A percentile compares a stretch with the other conserved stretches of the same genome.
phyloP scores from a whole-genome alignment of 768 basidiomycete genomes.

The Suillus fuscotomentosus region DNA sequence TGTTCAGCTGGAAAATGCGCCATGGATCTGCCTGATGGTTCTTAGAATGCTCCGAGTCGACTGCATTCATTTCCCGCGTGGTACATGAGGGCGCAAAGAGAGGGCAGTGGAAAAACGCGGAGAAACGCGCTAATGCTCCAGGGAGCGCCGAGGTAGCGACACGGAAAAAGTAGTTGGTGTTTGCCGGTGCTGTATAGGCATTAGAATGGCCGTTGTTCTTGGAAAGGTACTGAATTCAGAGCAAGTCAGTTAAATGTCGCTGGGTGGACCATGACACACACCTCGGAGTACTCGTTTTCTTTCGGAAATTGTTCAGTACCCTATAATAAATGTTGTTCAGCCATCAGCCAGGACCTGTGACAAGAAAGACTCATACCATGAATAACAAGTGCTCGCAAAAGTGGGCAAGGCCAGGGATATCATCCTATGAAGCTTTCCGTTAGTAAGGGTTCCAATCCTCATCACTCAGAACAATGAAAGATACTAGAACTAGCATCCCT shows the following conservation, averaged over 20 bases:
- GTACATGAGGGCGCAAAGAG: conserved; percentile 86
- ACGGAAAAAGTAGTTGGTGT: conserved; percentile 87
- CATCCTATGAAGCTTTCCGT: conserved; percentile 45
- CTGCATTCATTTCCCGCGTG: conserved; percentile 87
- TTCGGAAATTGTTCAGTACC: conserved; percentile 81
- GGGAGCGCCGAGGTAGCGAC: conserved; percentile 62
- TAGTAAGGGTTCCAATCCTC: not conserved
- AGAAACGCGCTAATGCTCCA: conserved; percentile 73
- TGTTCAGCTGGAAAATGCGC: conserved; percentile 95
- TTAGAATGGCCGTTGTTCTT: conserved; percentile 89
- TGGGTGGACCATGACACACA: conserved; percentile 25
- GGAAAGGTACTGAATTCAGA: conserved; percentile 55
- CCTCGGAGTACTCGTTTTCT: conserved; percentile 95
- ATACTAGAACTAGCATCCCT: not conserved
- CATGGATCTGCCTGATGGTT: conserved; percentile 89
- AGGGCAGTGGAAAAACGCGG: conserved; percentile 92
- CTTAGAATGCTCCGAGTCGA: conserved; percentile 97
- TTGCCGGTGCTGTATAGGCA: conserved; percentile 88
- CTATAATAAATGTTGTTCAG: conserved; percentile 33
- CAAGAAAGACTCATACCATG: conserved; percentile 58
- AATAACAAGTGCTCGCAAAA: conserved; percentile 97
- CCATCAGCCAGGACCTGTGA: not conserved
- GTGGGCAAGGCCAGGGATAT: conserved; percentile 91
- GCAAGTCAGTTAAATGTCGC: not conserved
- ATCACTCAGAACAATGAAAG: not conserved